Conservation (phyloP, 1,284 basidiomycete species). For the Apiotrichum montevideense region DNA sequence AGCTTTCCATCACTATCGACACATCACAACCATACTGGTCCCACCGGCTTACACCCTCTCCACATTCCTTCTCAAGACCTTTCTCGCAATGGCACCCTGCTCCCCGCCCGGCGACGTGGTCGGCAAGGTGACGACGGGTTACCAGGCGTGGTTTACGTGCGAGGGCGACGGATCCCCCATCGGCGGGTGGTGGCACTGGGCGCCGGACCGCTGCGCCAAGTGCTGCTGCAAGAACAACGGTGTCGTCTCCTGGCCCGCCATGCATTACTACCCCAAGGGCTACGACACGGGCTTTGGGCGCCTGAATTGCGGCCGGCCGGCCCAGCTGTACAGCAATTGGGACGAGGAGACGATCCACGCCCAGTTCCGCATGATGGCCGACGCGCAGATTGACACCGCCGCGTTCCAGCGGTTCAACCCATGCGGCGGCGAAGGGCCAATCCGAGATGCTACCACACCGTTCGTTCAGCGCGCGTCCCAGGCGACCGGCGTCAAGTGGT, state of each 20-base stretch:
- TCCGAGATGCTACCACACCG: slow-evolving; percentile 11
- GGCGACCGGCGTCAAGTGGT: slow-evolving; percentile 14
- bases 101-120: slow-evolving; percentile 11
- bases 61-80: too few relatives aligned
- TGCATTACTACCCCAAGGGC: slow-evolving; percentile 10
- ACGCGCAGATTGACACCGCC: slow-evolving; percentile 15
- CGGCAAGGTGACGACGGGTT: slow-evolving; percentile 14
- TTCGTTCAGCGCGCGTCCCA: slow-evolving; percentile 7
- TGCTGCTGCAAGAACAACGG: slow-evolving; percentile 6
- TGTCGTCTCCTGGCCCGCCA: slow-evolving; percentile 17
- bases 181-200: slow-evolving; percentile 19
- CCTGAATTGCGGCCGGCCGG: slow-evolving; percentile 1
- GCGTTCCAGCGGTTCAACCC: slow-evolving; percentile 23
- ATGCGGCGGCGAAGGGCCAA: slow-evolving; percentile 12
- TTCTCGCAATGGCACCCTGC: background rate
- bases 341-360: slow-evolving; percentile 11
- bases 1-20: too few relatives aligned
- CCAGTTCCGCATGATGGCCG: slow-evolving; percentile 15
- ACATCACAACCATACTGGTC: too few relatives aligned
- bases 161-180: slow-evolving; percentile 15
- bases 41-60: too few relatives aligned
- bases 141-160: slow-evolving; percentile 19
- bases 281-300: slow-evolving; percentile 5
- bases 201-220: slow-evolving; percentile 7
- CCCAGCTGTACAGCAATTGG: slow-evolving; percentile 11